Evolutionary conservation across 192 early-diverging fungal species (phyloP), one percentile per base, ranked within the genome.

Genomic region (Diversispora eburnea): DNA sequence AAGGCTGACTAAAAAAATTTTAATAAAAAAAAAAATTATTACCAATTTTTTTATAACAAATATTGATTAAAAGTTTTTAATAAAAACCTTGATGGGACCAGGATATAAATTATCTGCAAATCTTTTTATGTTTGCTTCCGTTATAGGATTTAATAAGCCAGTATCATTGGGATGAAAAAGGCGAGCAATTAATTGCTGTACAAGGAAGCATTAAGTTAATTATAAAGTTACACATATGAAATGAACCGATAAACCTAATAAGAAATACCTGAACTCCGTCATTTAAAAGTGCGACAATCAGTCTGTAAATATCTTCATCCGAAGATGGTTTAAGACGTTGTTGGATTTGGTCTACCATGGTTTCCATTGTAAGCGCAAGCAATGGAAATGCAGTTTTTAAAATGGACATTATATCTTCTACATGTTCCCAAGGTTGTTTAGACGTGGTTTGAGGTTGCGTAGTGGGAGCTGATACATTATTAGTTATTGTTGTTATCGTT

Each of bases 271-370:
- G 64, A 20, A 66, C n/a, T 2, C 64, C 85, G 79, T 98, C 98
- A 25, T 89, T 93, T 39, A 97, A 86, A 20, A 98, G 81, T 6
- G 95, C 95, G 20, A 93, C 92, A 70, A 98, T 93, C 66, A 98
- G 79, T 13, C 98, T 87, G 72, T 99, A 98, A 67, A 98, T 98
- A 70, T 99, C 98, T 77, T 99, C 97, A 77, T 98, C 96, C 1
- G 94, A 89, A 8, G 91, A 90, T 3, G 96, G 96, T 78, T 98
- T 98, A 60, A 99, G 81, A 5, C 93, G 86, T 71, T 91, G 88
- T 54, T 93, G 89, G n/a, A 99, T 95, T 81, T 98, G 96, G 77
- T 99, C 96, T 6, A 95, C 91, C 94, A 99, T 98, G 1, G 92
- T 95, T 83, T 99, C 97, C 91, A 99, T 97, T 13, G 97, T 93